Percentiles rank a stretch among this genome's conserved stretches.
Conservation (phyloP, 83 land plant species). For the Picea mariana region DNA sequence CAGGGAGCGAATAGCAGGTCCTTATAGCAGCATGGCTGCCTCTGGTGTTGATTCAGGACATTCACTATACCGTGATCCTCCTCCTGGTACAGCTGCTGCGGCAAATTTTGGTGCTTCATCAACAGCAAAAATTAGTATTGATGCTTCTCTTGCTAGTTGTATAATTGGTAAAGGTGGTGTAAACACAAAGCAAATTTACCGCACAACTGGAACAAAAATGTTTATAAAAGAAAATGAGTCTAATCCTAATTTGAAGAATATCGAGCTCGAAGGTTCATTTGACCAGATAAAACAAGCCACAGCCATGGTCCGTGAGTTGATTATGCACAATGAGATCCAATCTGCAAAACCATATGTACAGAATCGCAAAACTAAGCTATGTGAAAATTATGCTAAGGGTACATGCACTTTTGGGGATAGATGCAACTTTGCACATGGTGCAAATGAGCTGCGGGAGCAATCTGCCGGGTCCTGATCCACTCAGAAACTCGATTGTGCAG, state of each 20-base stretch:
- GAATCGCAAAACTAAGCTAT: conserved; percentile 80
- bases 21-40: conserved; percentile 18
- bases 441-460: conserved; percentile 38
- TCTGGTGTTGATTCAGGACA: conserved; percentile 19
- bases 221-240: conserved; percentile 81
- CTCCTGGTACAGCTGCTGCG: conserved; percentile 53
- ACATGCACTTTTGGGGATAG: conserved; percentile 91
- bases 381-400: conserved; percentile 82
- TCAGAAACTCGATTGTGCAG: too few species aligned
- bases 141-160: conserved; percentile 91
- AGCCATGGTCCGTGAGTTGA: conserved; percentile 81
- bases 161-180: conserved; percentile 94
- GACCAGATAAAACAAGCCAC: conserved; percentile 91
- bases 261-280: conserved; percentile 89
- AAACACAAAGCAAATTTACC: conserved; percentile 79
- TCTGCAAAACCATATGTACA: conserved; percentile 13
- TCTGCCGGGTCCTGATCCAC: too few species aligned
- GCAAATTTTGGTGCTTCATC: conserved; percentile 72
- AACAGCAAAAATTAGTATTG: conserved; percentile 81
- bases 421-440: conserved; percentile 96
- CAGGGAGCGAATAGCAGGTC: conserved; percentile 20
- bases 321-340: conserved; percentile 31
- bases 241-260: conserved; percentile 74
- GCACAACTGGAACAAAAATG: conserved; percentile 77
- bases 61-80: conserved; percentile 38